Evolutionary conservation across 108 stramenopile genomes (phyloP).

Genomic region (Skeletonema costatum): DNA sequence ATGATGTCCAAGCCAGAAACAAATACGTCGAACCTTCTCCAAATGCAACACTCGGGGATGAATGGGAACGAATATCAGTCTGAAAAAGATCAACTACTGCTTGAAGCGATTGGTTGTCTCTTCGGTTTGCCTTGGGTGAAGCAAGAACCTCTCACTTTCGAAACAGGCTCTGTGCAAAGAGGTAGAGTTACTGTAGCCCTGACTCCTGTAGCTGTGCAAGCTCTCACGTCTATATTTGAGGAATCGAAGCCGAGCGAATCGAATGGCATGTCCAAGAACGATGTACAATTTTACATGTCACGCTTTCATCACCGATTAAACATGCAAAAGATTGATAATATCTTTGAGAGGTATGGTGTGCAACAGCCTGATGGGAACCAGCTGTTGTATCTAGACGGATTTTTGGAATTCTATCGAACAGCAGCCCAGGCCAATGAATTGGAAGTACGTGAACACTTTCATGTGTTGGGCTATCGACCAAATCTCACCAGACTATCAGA

Average conservation of each 20-base stretch:
- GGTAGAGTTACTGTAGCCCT: constrained; percentile 56
- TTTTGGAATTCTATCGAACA: constrained; percentile 89
- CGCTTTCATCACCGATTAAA: constrained; percentile 68
- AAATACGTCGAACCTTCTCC: constrained; percentile 47
- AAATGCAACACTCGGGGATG: constrained; percentile 57
- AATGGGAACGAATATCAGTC: constrained; percentile 14
- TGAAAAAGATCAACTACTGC: constrained; percentile 25
- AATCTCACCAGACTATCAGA: constrained; percentile 68
- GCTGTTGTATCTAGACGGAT: constrained; percentile 82
- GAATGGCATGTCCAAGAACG: constrained; percentile 68
- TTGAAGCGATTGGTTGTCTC: constrained; percentile 77
- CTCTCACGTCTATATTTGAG: constrained; percentile 63
- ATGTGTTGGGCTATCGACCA: constrained; percentile 80
- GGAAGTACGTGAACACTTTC: constrained; percentile 39
- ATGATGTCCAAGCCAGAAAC: constrained; percentile 63
- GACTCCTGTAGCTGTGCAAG: constrained; percentile 48
- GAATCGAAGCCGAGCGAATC: constrained; percentile 60
- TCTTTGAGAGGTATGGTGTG: constrained; percentile 55
- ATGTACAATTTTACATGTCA: constrained; percentile 73
- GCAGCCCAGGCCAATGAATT: constrained; percentile 62
- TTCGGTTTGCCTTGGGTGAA: constrained; percentile 53
- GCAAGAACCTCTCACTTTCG: constrained; percentile 57
- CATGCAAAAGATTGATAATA: constrained; percentile 75
- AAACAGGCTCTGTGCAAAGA: constrained; percentile 56
- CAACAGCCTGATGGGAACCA: constrained; percentile 48